Conservation (phyloP, 148 eudicot genomes). For the Rhododendron ferrugineum region DNA sequence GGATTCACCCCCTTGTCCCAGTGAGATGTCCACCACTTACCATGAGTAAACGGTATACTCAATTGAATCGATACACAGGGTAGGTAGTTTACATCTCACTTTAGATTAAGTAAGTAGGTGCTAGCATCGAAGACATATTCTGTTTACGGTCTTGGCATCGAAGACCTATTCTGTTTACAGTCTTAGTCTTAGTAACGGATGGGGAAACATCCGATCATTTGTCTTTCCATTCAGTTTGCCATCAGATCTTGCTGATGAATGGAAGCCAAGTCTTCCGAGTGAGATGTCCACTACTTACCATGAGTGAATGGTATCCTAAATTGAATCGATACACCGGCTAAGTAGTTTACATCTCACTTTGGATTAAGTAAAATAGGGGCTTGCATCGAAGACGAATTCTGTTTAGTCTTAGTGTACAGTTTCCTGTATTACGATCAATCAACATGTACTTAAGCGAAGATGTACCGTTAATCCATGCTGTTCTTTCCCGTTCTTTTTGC, state of each 20-base stretch:
- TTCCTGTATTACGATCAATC: not conserved
- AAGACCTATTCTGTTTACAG: not conserved
- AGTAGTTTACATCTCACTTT: not conserved
- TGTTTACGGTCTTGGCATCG: not conserved
- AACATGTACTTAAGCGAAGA: not conserved
- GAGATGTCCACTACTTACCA: slow-evolving; percentile 39
- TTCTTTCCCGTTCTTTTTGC: not conserved
- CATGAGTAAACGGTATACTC: slow-evolving; percentile 35
- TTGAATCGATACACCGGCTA: not conserved
- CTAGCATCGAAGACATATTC: not conserved
- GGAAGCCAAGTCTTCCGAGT: slow-evolving; percentile 24
- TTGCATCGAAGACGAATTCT: not conserved
- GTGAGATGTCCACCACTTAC: slow-evolving; percentile 40
- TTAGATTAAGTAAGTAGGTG: not conserved
- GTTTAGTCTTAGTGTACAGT: not conserved
- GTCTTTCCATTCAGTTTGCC: slow-evolving; percentile 22
- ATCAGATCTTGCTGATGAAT: slow-evolving; percentile 25
- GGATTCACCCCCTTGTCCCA: slow-evolving; percentile 41
- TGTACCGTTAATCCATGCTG: not conserved
- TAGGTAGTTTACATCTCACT: slow-evolving; percentile 8
- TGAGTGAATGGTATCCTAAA: slow-evolving; percentile 29
- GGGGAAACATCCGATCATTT: slow-evolving; percentile 14
- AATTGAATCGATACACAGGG: not conserved
- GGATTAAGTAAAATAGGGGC: not conserved
- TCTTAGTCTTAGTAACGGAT: slow-evolving; percentile 4